These are phyloP conservation scores for Rhizopus delemar DNA, from an alignment of 371 early-diverging fungal genomes.

Conservation along the genomic window DNA sequence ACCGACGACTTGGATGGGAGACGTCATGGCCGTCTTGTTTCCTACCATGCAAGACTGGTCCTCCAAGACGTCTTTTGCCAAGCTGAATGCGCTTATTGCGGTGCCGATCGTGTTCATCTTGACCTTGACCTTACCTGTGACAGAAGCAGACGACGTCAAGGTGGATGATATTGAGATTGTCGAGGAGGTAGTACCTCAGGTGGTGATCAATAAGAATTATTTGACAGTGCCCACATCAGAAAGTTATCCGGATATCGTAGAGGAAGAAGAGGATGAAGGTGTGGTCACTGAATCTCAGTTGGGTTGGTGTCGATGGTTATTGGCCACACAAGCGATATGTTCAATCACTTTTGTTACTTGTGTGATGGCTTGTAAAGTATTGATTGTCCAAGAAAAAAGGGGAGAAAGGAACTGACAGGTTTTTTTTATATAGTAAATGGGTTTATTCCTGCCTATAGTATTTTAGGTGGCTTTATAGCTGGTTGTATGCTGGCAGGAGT, in stretches of 20 bases:
- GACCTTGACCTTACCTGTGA: slow-evolving; percentile 63
- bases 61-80: slow-evolving; percentile 51
- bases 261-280: slow-evolving; percentile 1
- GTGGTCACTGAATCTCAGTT: neutral
- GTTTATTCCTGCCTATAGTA: slow-evolving; percentile 15
- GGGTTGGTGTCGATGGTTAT: slow-evolving; percentile 48
- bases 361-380: slow-evolving; percentile 37
- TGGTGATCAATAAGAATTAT: slow-evolving; percentile 8
- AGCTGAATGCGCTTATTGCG: slow-evolving; percentile 55
- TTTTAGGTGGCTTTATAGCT: slow-evolving; percentile 24
- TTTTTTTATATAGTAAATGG: slow-evolving; percentile 19
- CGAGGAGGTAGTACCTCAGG: neutral
- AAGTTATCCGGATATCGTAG: slow-evolving; percentile 14
- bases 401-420: neutral
- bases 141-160: slow-evolving; percentile 25
- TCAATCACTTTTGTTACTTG: slow-evolving; percentile 42
- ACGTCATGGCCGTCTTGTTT: slow-evolving; percentile 36
- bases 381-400: neutral
- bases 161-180: slow-evolving; percentile 33
- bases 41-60: slow-evolving; percentile 59
- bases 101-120: slow-evolving; percentile 57
- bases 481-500: slow-evolving; percentile 28
- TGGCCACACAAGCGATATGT: slow-evolving; percentile 39
- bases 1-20: slow-evolving; percentile 4
- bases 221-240: slow-evolving; percentile 25